Percentiles rank a stretch among this genome's conserved stretches.
Conservation (phyloP, 202 grass and related monocot genomes). For the Panicum hallii region DNA sequence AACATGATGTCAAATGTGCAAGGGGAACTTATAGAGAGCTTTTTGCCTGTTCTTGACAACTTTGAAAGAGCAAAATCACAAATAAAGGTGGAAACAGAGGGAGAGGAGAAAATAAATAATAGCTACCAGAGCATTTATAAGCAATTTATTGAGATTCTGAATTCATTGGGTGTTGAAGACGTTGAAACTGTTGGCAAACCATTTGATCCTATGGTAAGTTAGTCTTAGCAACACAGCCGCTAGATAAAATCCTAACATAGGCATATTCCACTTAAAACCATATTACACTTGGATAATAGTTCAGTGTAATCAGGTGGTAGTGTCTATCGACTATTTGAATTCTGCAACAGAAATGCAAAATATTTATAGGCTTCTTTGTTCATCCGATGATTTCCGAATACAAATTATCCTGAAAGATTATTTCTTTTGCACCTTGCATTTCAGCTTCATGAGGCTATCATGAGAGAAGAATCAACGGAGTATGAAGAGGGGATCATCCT, state of each 20-base stretch:
- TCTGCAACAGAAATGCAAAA: not conserved
- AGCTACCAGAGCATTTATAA: constrained; percentile 99
- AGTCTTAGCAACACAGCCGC: constrained; percentile 1
- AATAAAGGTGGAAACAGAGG: constrained; percentile 88
- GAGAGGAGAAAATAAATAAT: constrained; percentile 85
- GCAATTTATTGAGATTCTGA: constrained; percentile 88
- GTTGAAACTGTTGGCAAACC: constrained; percentile 84
- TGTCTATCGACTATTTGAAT: not conserved
- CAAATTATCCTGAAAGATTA: not conserved
- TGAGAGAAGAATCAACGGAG: constrained; percentile 83
- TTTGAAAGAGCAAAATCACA: constrained; percentile 94
- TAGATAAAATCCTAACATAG: not conserved
- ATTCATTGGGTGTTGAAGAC: constrained; percentile 72
- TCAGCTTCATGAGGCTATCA: constrained; percentile 97
- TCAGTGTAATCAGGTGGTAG: constrained; percentile 1
- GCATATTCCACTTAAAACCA: not conserved
- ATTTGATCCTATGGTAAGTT: constrained; percentile 94
- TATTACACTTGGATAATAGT: constrained; percentile 21
- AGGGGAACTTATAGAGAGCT: constrained; percentile 87
- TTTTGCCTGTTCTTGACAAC: constrained; percentile 95
- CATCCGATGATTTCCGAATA: not conserved
- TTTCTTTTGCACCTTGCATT: constrained; percentile 37
- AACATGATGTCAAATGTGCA: constrained; percentile 93
- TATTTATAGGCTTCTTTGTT: not conserved
- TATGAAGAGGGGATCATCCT: constrained; percentile 82